Base-by-base conservation (phyloP, 1,284 basidiomycete genomes). In the Blastosporella zonata region DNA sequence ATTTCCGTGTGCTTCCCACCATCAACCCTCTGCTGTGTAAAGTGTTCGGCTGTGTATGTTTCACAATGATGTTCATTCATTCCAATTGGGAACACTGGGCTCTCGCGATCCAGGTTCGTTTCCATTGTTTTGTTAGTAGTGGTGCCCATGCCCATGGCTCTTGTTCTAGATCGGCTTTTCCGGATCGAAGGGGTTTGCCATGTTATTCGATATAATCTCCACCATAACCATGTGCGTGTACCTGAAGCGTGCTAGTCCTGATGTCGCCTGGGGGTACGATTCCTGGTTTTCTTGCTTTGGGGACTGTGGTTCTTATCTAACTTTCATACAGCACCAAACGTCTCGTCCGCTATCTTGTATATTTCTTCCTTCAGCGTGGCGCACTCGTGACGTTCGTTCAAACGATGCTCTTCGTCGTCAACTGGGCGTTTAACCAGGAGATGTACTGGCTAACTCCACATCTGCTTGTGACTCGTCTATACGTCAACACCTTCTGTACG, bases 31-130 rank as follows among this genome's bases (percentile, higher is more conserved):
- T 17, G 17, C n/a, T 40, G 15, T 25, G 6, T 29, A 3, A 33
- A 48, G 46, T 48, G 35, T 48, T 48, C 18, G 46, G 46, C 3
- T 47, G 37, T 27, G 28, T 47, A 3, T 47, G 46, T 37, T 47
- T 47, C 22, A 39, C 21, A 2, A 40, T 48, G 39, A 48, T 48
- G 46, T 48, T 48, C n/a, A 31, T 42, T 22, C 40, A 48, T 22
- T 43, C 39, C 15, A 37, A 48, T 23, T 48, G 46, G 46, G 46
- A 48, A 34, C 39, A 48, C 34, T 48, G 46, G 46, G 33, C 27
- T 42, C 31, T 48, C 10, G 40, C 40, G 15, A 48, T 48, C 27
- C 15, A 43, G 23, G 39, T 43, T 33, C 6, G 38, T 2, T 22
- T 15, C 9, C 18, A 7, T 4, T 15, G 12, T 4, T 4, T 33